Conservation (phyloP, 2,329 filamentous ascomycete species). For the Cladosporium sp. region DNA sequence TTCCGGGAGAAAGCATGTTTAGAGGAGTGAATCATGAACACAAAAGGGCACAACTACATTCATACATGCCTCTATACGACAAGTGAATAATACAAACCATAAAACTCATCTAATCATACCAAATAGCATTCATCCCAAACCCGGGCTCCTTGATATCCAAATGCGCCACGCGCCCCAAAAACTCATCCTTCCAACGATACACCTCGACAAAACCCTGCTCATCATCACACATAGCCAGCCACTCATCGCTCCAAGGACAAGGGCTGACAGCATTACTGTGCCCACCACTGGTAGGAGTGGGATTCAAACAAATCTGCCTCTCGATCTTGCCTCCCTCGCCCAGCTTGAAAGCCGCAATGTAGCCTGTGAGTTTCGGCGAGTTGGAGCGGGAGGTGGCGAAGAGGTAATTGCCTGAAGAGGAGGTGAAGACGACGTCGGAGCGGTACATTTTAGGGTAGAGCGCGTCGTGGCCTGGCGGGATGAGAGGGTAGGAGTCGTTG, state of each 20-base stretch:
- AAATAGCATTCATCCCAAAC: slow-evolving; percentile 95
- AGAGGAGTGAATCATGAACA: no score
- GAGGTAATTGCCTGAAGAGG: slow-evolving; percentile 65
- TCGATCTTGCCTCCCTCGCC: slow-evolving; percentile 63
- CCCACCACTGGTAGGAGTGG: slow-evolving; percentile 79
- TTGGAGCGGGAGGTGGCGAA: slow-evolving; percentile 83
- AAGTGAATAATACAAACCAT: neutral
- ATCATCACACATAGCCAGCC: slow-evolving; percentile 84
- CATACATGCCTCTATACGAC: no score
- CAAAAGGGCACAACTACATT: neutral
- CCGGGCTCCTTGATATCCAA: slow-evolving; percentile 78
- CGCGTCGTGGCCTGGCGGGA: slow-evolving; percentile 62
- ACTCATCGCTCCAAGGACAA: slow-evolving; percentile 80
- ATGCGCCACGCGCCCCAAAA: slow-evolving; percentile 69
- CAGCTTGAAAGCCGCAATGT: slow-evolving; percentile 75
- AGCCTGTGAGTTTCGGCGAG: slow-evolving; percentile 69
- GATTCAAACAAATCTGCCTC: slow-evolving; percentile 72
- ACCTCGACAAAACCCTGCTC: slow-evolving; percentile 84
- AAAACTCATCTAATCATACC: slow-evolving; percentile 62
- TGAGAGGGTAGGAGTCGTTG: slow-evolving; percentile 68
- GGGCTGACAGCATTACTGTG: slow-evolving; percentile 86
- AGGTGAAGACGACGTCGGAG: slow-evolving; percentile 75
- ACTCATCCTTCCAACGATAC: slow-evolving; percentile 80
- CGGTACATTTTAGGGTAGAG: slow-evolving; percentile 65
- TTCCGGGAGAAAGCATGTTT: no score